These are phyloP conservation scores for Agaricus subrufescens DNA, from an alignment of 768 basidiomycete species.

Conservation along the genomic window DNA sequence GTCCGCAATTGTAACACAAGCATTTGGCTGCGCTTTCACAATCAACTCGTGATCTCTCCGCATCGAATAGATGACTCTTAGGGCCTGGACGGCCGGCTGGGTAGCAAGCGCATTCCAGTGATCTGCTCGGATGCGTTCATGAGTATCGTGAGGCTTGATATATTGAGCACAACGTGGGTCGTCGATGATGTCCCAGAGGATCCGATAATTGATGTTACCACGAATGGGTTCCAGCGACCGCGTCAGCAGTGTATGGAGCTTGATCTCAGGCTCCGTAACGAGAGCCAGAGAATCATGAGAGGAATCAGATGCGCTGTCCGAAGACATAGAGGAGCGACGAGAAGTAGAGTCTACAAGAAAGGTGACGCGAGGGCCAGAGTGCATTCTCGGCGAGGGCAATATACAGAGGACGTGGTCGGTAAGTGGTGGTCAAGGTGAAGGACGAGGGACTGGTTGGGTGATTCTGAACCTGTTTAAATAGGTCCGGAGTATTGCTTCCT, in stretches of 20 bases:
- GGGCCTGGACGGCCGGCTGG: constrained; percentile 28
- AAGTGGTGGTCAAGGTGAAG: too few species aligned
- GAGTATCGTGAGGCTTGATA: constrained; percentile 17
- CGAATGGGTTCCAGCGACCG: neutral
- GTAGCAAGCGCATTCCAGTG: constrained; percentile 34
- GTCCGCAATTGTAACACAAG: constrained; percentile 48
- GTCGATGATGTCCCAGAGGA: constrained; percentile 49
- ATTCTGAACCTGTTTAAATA: too few species aligned
- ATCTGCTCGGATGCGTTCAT: constrained; percentile 13
- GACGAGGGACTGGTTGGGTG: too few species aligned
- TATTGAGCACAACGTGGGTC: constrained; percentile 27
- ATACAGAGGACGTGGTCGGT: too few species aligned
- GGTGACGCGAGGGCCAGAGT: neutral
- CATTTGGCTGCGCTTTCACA: constrained; percentile 8
- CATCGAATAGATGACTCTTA: constrained; percentile 39
- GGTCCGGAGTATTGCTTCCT: too few species aligned
- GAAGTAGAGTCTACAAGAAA: neutral
- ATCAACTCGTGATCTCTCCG: neutral
- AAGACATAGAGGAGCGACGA: neutral
- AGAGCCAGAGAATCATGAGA: neutral
- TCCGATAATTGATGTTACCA: constrained; percentile 13
- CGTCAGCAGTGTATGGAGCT: constrained; percentile 31
- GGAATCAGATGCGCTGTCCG: neutral
- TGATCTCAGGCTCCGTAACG: constrained; percentile 21
- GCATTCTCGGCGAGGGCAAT: neutral